These are phyloP conservation scores for Eutypella sp. DNA, from an alignment of 2,329 filamentous ascomycete species.

Conservation along the genomic window DNA sequence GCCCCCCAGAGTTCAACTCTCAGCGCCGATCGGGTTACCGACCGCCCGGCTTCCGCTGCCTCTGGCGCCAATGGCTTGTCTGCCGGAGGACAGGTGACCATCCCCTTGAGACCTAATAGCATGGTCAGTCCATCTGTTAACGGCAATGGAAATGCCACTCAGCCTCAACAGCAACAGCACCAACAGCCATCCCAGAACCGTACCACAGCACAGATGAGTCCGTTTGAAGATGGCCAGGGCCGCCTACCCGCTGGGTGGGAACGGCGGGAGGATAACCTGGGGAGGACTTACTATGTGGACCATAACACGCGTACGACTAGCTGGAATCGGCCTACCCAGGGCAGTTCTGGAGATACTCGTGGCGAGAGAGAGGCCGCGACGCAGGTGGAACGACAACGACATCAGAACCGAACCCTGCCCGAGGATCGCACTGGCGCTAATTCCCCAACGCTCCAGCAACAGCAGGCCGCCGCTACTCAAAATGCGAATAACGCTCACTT, in stretches of 20 bases:
- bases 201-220: constrained; percentile 65
- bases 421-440: constrained; percentile 92
- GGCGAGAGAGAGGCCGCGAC: constrained; percentile 84
- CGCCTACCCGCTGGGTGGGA: constrained; percentile 93
- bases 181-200: too few species aligned
- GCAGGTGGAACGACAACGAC: constrained; percentile 84
- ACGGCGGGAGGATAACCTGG: constrained; percentile 88
- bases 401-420: constrained; percentile 92
- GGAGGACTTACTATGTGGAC: constrained; percentile 96
- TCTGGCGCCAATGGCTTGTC: constrained; percentile 42
- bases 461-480: constrained; percentile 33
- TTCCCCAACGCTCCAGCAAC: constrained; percentile 70
- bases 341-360: constrained; percentile 71
- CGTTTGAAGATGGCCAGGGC: constrained; percentile 95
- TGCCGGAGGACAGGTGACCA: constrained; percentile 34
- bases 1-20: constrained; percentile 40
- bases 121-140: constrained; percentile 35
- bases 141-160: constrained; percentile 25
- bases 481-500: constrained; percentile 60
- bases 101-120: constrained; percentile 45
- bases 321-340: constrained; percentile 84
- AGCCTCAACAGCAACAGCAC: constrained; percentile 25
- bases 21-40: constrained; percentile 38
- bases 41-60: constrained; percentile 49
- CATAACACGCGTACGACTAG: constrained; percentile 96